Evolutionary conservation across 768 basidiomycete species (phyloP).

Genomic region (Austroboletus eburneus): DNA sequence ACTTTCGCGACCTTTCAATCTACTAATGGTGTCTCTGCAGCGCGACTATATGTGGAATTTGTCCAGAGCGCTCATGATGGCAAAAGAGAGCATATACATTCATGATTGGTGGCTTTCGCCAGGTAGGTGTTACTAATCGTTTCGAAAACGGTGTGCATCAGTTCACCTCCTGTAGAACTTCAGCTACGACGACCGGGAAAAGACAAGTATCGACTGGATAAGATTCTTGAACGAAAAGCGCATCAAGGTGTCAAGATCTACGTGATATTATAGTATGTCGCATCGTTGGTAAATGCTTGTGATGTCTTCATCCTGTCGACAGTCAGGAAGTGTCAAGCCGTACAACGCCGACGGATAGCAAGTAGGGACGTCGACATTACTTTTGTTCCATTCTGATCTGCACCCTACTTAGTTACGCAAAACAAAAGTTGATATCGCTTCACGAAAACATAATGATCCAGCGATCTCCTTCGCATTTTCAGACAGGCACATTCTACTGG

Average conservation of each 20-base stretch:
- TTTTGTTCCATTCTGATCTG: slow-evolving; percentile 5
- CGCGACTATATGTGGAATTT: slow-evolving; percentile 99
- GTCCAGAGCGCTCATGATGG: slow-evolving; percentile 84
- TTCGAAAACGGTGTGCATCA: neutral
- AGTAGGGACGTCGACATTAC: slow-evolving; percentile 40
- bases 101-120: slow-evolving; percentile 99
- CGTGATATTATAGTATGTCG: slow-evolving; percentile 84
- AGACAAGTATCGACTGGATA: slow-evolving; percentile 83
- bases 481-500: slow-evolving; percentile 98
- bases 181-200: slow-evolving; percentile 82
- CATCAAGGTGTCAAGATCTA: slow-evolving; percentile 95
- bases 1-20: neutral
- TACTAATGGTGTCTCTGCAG: slow-evolving; percentile 35
- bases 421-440: slow-evolving; percentile 70
- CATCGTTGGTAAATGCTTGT: neutral
- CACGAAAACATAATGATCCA: slow-evolving; percentile 96
- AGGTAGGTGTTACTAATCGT: slow-evolving; percentile 40
- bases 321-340: slow-evolving; percentile 95
- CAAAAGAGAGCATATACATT: slow-evolving; percentile 85
- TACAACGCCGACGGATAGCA: slow-evolving; percentile 93
- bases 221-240: slow-evolving; percentile 83
- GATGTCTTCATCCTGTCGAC: slow-evolving; percentile 8
- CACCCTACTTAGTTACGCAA: slow-evolving; percentile 63
- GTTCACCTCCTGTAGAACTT: slow-evolving; percentile 48
- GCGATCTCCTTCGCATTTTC: slow-evolving; percentile 95